Evolutionary conservation across 108 stramenopile genomes (phyloP).

Genomic region (Nannochloropsis salina): DNA sequence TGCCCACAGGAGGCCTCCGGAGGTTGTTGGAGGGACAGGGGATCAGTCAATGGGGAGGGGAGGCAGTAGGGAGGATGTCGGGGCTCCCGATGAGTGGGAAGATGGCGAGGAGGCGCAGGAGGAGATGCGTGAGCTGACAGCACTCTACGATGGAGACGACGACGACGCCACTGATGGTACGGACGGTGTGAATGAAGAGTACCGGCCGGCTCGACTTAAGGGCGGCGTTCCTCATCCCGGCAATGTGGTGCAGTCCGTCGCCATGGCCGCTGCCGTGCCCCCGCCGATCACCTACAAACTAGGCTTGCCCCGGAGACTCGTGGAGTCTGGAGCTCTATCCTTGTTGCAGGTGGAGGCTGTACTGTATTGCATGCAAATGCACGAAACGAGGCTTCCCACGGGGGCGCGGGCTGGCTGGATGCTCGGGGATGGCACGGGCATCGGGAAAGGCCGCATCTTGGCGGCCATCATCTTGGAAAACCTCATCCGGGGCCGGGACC

Average conservation of each 20-base stretch:
- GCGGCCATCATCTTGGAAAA: conserved; percentile 46
- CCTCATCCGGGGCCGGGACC: conserved; percentile 29
- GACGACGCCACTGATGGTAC: background rate
- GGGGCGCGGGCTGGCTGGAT: conserved; percentile 65
- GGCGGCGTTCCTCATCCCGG: background rate
- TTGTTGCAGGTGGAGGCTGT: background rate
- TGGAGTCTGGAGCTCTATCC: background rate
- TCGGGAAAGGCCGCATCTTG: conserved; percentile 63
- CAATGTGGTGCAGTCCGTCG: background rate
- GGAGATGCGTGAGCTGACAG: background rate
- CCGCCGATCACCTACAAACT: conserved; percentile 8
- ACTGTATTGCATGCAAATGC: background rate
- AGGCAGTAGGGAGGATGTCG: too few relatives aligned
- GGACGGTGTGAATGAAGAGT: background rate
- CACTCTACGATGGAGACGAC: background rate
- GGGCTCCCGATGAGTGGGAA: background rate
- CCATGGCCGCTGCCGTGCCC: background rate
- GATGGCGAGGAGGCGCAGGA: background rate
- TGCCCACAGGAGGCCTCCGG: too few relatives aligned
- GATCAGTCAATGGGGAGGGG: too few relatives aligned
- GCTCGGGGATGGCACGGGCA: conserved; percentile 76
- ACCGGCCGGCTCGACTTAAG: background rate
- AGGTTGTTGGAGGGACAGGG: too few relatives aligned
- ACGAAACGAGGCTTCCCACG: background rate
- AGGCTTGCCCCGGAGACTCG: background rate